phyloP scores from a whole-genome alignment of 176 grass and related monocot genomes.

The Chloris gayana region DNA sequence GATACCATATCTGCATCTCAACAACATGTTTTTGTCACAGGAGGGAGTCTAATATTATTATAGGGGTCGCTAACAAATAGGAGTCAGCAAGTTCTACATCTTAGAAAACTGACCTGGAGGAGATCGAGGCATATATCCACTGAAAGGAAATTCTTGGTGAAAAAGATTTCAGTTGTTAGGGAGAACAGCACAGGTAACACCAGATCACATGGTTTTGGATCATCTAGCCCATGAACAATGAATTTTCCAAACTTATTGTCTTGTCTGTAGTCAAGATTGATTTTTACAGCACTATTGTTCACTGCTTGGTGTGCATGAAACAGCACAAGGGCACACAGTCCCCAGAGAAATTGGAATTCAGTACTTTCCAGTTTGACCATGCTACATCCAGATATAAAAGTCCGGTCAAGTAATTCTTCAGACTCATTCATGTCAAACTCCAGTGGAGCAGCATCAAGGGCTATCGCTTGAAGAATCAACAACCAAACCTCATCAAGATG shows the following conservation, averaged over 20 bases:
- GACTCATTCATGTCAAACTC: slow-evolving; percentile 54
- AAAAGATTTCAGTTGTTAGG: slow-evolving; percentile 79
- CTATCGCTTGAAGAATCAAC: slow-evolving; percentile 84
- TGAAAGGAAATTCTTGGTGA: slow-evolving; percentile 66
- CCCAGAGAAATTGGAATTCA: slow-evolving; percentile 92
- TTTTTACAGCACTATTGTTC: slow-evolving; percentile 42
- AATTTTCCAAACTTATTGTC: slow-evolving; percentile 40
- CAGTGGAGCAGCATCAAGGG: slow-evolving; percentile 70
- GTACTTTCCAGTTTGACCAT: slow-evolving; percentile 73
- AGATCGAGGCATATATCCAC: slow-evolving; percentile 72
- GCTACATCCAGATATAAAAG: slow-evolving; percentile 75
- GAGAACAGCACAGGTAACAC: slow-evolving; percentile 60
- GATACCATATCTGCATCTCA: not conserved
- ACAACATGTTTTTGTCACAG: not conserved
- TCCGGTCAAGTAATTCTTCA: slow-evolving; percentile 39
- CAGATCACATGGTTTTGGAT: slow-evolving; percentile 59
- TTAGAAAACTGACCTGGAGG: slow-evolving; percentile 67
- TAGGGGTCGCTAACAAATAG: not conserved
- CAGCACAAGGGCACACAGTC: slow-evolving; percentile 69
- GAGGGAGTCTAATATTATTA: not conserved
- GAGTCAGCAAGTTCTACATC: slow-evolving; percentile 18
- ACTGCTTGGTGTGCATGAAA: slow-evolving; percentile 54
- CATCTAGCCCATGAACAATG: slow-evolving; percentile 51
- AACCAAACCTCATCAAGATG: slow-evolving; percentile 84
- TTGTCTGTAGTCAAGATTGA: slow-evolving; percentile 43